phyloP scores from a whole-genome alignment of 1,284 basidiomycete species.

The Xanthoconium separans region DNA sequence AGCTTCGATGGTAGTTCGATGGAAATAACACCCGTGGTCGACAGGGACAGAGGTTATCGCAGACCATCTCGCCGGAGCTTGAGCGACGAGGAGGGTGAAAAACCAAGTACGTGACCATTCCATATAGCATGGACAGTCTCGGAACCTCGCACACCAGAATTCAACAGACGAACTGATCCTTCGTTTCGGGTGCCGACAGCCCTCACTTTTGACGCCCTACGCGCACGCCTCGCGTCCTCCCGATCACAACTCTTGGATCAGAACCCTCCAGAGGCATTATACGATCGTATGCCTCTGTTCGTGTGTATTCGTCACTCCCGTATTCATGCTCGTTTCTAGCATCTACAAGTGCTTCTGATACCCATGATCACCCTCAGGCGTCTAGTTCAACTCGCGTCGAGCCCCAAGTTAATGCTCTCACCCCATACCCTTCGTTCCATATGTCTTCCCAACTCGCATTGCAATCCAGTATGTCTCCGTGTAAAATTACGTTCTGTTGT shows the following conservation, averaged over 20 bases:
- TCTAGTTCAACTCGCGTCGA: slow-evolving; percentile 7
- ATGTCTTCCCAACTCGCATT: slow-evolving; percentile 54
- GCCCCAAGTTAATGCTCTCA: slow-evolving; percentile 44
- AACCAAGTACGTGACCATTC: slow-evolving; percentile 45
- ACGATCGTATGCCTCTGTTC: slow-evolving; percentile 32
- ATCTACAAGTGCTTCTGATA: slow-evolving; percentile 13
- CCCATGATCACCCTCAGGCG: slow-evolving; percentile 5
- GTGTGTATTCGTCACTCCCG: background rate
- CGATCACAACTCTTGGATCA: slow-evolving; percentile 38
- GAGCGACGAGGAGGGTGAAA: slow-evolving; percentile 68
- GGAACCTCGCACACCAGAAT: slow-evolving; percentile 26
- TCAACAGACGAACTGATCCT: slow-evolving; percentile 32
- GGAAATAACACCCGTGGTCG: slow-evolving; percentile 51
- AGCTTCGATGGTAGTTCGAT: slow-evolving; percentile 63
- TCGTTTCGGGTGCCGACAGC: slow-evolving; percentile 46
- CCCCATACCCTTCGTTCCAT: slow-evolving; percentile 56
- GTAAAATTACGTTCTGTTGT: slow-evolving; percentile 1
- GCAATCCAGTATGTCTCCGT: slow-evolving; percentile 54
- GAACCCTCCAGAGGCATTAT: slow-evolving; percentile 29
- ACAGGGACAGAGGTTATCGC: slow-evolving; percentile 42
- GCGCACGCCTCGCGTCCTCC: slow-evolving; percentile 45
- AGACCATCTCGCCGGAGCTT: slow-evolving; percentile 56
- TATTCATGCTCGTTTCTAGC: slow-evolving; percentile 13
- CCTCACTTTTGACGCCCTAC: slow-evolving; percentile 48
- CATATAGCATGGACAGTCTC: slow-evolving; percentile 1